phyloP scores from a whole-genome alignment of 345 rosid species.

The Corchorus capsularis region DNA sequence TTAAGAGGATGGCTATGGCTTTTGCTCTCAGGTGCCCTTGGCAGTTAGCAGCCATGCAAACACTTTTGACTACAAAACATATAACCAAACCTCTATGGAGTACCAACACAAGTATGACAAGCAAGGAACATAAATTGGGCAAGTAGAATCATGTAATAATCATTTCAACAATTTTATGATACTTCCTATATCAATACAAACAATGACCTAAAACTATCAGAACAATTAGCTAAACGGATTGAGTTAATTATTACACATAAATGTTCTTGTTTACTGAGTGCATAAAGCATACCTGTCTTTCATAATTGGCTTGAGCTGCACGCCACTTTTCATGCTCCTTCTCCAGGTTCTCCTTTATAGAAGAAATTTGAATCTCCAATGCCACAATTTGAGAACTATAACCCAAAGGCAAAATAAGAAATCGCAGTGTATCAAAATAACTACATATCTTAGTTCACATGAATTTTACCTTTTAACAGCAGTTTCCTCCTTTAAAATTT shows the following conservation, averaged over 20 bases:
- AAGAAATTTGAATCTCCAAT: conserved; percentile 66
- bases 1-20: too few relatives aligned
- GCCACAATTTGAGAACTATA: conserved; percentile 70
- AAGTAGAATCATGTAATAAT: neutral
- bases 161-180: neutral
- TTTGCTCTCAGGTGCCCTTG: too few relatives aligned
- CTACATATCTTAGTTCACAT: conserved; percentile 10
- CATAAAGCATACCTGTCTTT: conserved; percentile 72
- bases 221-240: neutral
- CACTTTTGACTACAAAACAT: neutral
- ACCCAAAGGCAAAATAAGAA: conserved; percentile 25
- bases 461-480: conserved; percentile 56
- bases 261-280: neutral
- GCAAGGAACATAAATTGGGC: neutral
- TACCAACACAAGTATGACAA: neutral
- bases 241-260: conserved; percentile 2
- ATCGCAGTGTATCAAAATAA: conserved; percentile 4
- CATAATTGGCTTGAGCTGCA: conserved; percentile 82
- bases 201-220: neutral
- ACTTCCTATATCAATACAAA: neutral
- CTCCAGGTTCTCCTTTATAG: conserved; percentile 69
- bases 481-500: conserved; percentile 68
- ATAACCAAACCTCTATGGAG: neutral
- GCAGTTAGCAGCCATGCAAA: too few relatives aligned
- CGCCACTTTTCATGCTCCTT: conserved; percentile 78